Conservation (phyloP, 2,329 filamentous ascomycete species). For the Polychaeton citri region DNA sequence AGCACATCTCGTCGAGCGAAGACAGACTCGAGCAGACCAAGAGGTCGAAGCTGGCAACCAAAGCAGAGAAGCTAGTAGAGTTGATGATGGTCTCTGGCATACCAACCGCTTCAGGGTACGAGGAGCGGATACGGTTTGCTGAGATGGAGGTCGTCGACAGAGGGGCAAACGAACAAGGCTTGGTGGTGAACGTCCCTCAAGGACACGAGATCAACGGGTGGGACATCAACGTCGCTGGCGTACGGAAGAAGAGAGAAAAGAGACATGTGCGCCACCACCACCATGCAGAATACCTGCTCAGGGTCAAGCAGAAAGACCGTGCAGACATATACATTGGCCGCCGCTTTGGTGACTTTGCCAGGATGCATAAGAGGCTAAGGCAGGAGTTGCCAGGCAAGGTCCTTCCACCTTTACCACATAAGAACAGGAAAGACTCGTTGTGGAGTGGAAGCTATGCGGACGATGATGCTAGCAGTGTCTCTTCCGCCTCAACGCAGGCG, state of each 20-base stretch:
- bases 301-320: conserved; percentile 66
- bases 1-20: conserved; percentile 93
- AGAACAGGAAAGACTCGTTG: conserved; percentile 72
- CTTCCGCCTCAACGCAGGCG: conserved; percentile 55
- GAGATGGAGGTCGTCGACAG: conserved; percentile 95
- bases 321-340: conserved; percentile 68
- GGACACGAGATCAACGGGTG: conserved; percentile 89
- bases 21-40: conserved; percentile 95
- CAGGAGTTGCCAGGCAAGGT: conserved; percentile 84
- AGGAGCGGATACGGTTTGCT: conserved; percentile 90
- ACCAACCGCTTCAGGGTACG: conserved; percentile 88
- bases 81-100: conserved; percentile 99
- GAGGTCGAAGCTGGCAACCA: conserved; percentile 76
- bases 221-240: conserved; percentile 91
- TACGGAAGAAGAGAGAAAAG: conserved; percentile 67
- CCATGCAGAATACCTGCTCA: conserved; percentile 84
- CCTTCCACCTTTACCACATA: conserved; percentile 72
- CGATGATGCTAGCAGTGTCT: conserved; percentile 67
- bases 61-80: conserved; percentile 91
- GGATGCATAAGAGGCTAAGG: conserved; percentile 64
- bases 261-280: conserved; percentile 80
- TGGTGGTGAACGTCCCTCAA: conserved; percentile 77
- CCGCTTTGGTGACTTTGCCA: conserved; percentile 77
- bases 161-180: conserved; percentile 78
- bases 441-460: conserved; percentile 42